These are phyloP conservation scores for Trichoderma endophyticum DNA, from an alignment of 2,329 filamentous ascomycete species.

Conservation along the genomic window DNA sequence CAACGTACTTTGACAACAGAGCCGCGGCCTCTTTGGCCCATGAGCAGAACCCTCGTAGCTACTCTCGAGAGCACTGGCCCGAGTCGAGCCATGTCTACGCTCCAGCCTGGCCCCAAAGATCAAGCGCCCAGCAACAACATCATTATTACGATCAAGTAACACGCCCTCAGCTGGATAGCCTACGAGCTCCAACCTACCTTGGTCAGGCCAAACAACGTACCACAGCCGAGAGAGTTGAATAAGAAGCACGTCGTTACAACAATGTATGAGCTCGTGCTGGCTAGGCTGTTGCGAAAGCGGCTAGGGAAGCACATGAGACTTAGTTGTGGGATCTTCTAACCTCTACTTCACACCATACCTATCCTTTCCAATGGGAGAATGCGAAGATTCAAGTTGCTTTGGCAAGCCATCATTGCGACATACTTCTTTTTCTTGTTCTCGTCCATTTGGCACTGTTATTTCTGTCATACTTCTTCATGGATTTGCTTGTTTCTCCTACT, in stretches of 20 bases:
- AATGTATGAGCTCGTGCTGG: background rate
- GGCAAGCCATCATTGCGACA: background rate
- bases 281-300: background rate
- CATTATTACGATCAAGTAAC: conserved; percentile 7
- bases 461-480: background rate
- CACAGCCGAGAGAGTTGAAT: background rate
- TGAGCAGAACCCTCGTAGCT: conserved; percentile 5
- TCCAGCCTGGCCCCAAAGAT: background rate
- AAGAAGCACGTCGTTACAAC: background rate
- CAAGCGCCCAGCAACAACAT: background rate
- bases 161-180: background rate
- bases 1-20: conserved; percentile 6
- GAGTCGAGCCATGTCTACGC: background rate
- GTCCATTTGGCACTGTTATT: background rate
- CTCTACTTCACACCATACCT: conserved; percentile 23
- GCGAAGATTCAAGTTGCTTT: background rate
- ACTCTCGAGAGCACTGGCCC: background rate
- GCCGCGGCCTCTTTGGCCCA: background rate
- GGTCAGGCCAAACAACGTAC: background rate
- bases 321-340: conserved; percentile 1
- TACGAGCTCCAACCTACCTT: background rate
- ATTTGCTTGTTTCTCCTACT: background rate
- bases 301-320: background rate
- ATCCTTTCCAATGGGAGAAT: background rate
- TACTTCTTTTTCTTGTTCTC: background rate